A percentile compares a stretch with the other conserved stretches of the same genome.
Conservation (phyloP, 495 filamentous ascomycete genomes). For the Xylaria telfairii region DNA sequence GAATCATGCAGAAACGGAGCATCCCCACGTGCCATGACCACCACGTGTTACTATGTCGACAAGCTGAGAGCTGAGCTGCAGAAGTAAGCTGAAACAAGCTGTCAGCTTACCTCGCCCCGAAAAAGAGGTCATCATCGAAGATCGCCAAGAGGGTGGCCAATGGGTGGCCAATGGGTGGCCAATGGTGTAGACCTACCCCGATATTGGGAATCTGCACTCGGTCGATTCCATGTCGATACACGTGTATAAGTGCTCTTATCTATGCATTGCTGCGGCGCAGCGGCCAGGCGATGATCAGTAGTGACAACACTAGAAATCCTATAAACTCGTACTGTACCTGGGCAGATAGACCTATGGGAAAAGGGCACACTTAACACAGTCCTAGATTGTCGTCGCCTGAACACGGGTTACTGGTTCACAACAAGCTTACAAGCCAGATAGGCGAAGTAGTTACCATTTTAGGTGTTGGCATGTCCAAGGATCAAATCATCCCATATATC, state of each 20-base stretch:
- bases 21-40: background rate
- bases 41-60: conserved; percentile 18
- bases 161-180: background rate
- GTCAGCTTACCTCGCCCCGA: conserved; percentile 12
- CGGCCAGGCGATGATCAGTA: background rate
- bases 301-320: conserved; percentile 9
- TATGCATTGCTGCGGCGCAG: background rate
- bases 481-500: background rate
- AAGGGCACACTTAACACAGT: background rate
- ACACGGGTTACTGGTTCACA: background rate
- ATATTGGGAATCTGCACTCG: conserved; percentile 9
- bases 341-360: background rate
- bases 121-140: background rate
- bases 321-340: background rate
- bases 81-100: conserved; percentile 15
- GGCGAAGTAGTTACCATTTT: background rate
- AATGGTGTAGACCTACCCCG: background rate
- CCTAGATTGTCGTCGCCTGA: background rate
- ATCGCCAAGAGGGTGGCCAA: conserved; percentile 11
- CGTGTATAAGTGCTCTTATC: background rate
- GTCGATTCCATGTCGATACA: background rate
- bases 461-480: background rate
- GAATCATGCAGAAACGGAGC: conserved; percentile 20
- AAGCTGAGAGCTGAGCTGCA: conserved; percentile 6
- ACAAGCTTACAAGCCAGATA: background rate